These are phyloP conservation scores for Fomitiporia mediterranea DNA, from an alignment of 1,284 basidiomycete genomes.

Conservation along the genomic window DNA sequence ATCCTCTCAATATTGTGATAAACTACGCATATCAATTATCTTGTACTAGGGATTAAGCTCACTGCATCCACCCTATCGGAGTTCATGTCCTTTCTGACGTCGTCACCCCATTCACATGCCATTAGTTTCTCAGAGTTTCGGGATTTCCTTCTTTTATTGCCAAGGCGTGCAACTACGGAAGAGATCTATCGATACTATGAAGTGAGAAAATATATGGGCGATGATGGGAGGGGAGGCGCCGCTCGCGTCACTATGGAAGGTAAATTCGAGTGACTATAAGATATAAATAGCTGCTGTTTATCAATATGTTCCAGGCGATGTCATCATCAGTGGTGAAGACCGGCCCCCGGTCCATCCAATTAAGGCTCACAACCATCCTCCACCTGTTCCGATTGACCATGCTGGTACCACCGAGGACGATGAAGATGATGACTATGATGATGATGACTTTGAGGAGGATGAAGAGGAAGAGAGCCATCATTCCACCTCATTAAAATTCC, in stretches of 20 bases:
- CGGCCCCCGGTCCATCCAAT: constrained; percentile 39
- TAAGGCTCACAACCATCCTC: constrained; percentile 24
- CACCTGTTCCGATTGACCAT: constrained; percentile 29
- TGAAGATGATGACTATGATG: constrained; percentile 36
- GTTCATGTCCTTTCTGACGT: constrained; percentile 75
- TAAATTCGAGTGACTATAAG: too few relatives aligned
- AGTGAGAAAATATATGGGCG: constrained; percentile 66
- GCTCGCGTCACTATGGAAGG: constrained; percentile 87
- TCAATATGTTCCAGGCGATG: constrained; percentile 51
- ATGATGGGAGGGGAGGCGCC: constrained; percentile 66
- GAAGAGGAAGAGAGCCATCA: constrained; percentile 60
- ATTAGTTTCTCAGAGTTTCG: constrained; percentile 85
- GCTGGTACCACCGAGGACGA: constrained; percentile 30
- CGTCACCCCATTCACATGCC: constrained; percentile 59
- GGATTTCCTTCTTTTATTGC: constrained; percentile 84
- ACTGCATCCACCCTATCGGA: constrained; percentile 64
- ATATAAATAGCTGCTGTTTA: too few relatives aligned
- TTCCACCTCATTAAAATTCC: constrained; percentile 80
- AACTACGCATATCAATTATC: constrained; percentile 19
- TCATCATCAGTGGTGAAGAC: constrained; percentile 68
- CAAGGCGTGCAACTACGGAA: constrained; percentile 71
- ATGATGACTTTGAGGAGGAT: constrained; percentile 44
- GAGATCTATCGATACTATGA: constrained; percentile 90
- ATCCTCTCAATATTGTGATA: constrained; percentile 6
- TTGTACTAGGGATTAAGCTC: constrained; percentile 59